Evolutionary conservation across 2,329 filamentous ascomycete species (phyloP), one percentile per base, ranked within the genome.

Genomic region (Paramyrothecium sp.): DNA sequence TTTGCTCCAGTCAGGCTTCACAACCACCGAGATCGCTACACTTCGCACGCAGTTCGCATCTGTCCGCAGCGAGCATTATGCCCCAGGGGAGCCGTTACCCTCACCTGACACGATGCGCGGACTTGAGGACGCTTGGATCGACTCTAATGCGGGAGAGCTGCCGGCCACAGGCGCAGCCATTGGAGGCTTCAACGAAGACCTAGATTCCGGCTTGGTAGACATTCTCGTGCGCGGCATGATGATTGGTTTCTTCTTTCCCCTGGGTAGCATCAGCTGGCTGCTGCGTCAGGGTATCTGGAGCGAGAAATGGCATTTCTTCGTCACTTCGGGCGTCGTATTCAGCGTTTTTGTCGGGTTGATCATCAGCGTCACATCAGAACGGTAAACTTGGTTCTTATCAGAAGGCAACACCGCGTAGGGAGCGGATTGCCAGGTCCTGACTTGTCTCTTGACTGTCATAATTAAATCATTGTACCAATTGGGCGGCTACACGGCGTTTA

Each of bases 171-270:
- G 59, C 65, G 71, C 60, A 67, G 77, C 57, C 20, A 64, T 71
- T 1, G 53, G 67, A 1, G 26, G 66, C 17, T 19, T 44, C 4
- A 19, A 44, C 38, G 80, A 80, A 61, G 77, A 81, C 34, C 78
- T 79, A 23, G 78, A 80, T 3, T 80, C 81, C 41, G 81, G 79
- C 23, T 78, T 83, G 12, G 77, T 97, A 49, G 94, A 98, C 68
- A 89, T 96, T 67, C 85, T 97, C 78, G 81, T 98, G 58, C 90
- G 89, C 75, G 95, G 93, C 4, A 91, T 95, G 72, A 78, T 96
- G 58, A 90, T 95, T 67, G 95, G 95, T 0, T 99, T 98, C 78
- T 90, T 99, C 71, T 98, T 94, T 86, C 95, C 95, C 3, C 74
- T 98, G 11, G 94, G 91, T 0, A 92, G 91, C 66, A 78, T 94